Conservation (phyloP, 768 basidiomycete species). For the Vararia minispora region DNA sequence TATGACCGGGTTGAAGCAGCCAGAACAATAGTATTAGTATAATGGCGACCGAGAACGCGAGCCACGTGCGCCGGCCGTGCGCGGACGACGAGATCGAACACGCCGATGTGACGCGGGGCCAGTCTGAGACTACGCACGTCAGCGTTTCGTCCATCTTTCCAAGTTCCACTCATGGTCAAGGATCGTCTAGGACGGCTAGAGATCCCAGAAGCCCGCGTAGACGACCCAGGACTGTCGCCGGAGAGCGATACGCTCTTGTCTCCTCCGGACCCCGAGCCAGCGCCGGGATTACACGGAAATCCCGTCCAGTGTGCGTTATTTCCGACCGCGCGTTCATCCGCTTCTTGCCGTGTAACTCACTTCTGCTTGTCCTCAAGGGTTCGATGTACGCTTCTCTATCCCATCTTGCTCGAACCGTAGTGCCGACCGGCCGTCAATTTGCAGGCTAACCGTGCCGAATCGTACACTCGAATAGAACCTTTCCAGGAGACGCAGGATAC, state of each 20-base stretch:
- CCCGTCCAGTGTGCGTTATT: slow-evolving; percentile 69
- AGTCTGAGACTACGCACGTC: too few relatives aligned
- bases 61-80: too few relatives aligned
- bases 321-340: slow-evolving; percentile 9
- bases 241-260: slow-evolving; percentile 27
- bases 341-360: background rate
- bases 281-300: slow-evolving; percentile 58
- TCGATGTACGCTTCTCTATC: slow-evolving; percentile 48
- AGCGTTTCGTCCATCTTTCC: too few relatives aligned
- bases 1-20: too few relatives aligned
- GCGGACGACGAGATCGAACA: too few relatives aligned
- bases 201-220: too few relatives aligned
- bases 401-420: slow-evolving; percentile 1
- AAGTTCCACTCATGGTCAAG: slow-evolving; percentile 16
- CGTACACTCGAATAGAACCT: slow-evolving; percentile 73
- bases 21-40: too few relatives aligned
- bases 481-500: slow-evolving; percentile 81
- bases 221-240: slow-evolving; percentile 1
- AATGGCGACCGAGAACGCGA: too few relatives aligned
- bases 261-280: slow-evolving; percentile 44
- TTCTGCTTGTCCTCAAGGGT: slow-evolving; percentile 38
- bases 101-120: too few relatives aligned
- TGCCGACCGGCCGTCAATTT: background rate
- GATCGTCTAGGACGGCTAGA: slow-evolving; percentile 3
- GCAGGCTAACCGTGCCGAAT: slow-evolving; percentile 73